Evolutionary conservation across 371 early-diverging fungal genomes (phyloP), one percentile per base, ranked within the genome.

Genomic region (Rhizopus delemar): DNA sequence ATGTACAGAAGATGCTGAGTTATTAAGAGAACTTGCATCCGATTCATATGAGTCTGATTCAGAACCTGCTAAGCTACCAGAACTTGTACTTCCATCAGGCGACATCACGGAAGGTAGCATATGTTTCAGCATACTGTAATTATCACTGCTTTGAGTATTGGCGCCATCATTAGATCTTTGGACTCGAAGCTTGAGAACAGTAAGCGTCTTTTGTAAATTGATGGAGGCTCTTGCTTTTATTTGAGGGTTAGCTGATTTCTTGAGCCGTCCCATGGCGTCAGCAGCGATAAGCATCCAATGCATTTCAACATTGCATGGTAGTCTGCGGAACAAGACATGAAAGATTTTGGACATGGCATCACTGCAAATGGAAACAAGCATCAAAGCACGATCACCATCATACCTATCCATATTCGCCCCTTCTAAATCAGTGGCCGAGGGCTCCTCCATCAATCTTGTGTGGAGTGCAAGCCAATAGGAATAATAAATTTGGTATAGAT

Each of bases 361-460:
- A n/a, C 68, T 67, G 38, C 67, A 66, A 13, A 78, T 68, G 3
- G 79, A 75, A 0, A 78, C 76, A 50, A 74, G 70, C 43, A 74
- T 33, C 3, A 75, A 33, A 2, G 79, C 76, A 12, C 76, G 70
- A 16, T 75, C 72, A 3, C 69, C 66, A 36, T 78, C 74, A 46
- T 71, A 53, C 4, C 68, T 58, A 9, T 63, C 62, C 49, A 74
- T 49, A 4, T 63, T 66, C 0, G 68, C 72, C 16, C 69, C 63
- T 8, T 41, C 33, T 8, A 72, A 38, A 46, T 75, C 63, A 6
- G 71, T 62, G 5, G 54, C 28, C 4, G 59, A 35, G 8, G 74
- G 74, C 0, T 60, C 35, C 33, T 67, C 66, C 76, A 78, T 74
- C 13, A 78, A 28, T 8, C 79, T 66, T 1, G 69, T 63, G 36